Base-by-base conservation (phyloP, 495 filamentous ascomycete species). In the Cercophora samala region DNA sequence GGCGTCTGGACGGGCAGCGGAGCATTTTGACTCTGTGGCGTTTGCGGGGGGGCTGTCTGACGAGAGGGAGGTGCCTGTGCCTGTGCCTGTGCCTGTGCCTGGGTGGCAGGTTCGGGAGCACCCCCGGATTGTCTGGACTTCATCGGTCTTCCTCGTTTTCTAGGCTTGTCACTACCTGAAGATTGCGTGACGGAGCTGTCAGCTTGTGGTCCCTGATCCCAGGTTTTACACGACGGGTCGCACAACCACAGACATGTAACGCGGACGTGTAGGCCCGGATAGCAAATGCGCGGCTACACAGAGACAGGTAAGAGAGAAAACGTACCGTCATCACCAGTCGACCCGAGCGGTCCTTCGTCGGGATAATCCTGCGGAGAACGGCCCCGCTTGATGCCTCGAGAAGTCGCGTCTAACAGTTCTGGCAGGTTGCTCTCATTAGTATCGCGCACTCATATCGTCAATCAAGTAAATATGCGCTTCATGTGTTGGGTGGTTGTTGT, bases 351-450 rank as follows among this genome's bases (percentile, higher is more conserved):
- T 69, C 79, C 77, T 69, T 81, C 77, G 75, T 90, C 88, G 73
- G 85, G 87, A 75, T 89, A 88, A 70, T 78, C 83, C 70, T 96
- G 91, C 71, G 93, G 93, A 63, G 95, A 97, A 65, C 93, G 92
- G 86, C 91, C 95, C 79, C 95, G 88, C 83, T 98, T 99, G 75
- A 92, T 78, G 68, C 93, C 93, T 76, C 95, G 89, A 69, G 92
- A 70, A 22, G 69, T 62, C 58, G 75, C 67, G 63, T 74, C 78
- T 19, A 75, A 59, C 52, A 82, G 66, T 69, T 82, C 81, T 84
- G 70, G 59, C 58, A 52, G 69, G 64, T 66, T 58, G 22, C 58
- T 42, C 19, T 64, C 51, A 63, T 78, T 69, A 76, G 74, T 68
- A 73, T 69, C 26, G 62, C 29, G 56, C 17, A 59, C 58, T 53